Evolutionary conservation across 441 rosid species (phyloP), one percentile per base, ranked within the genome.

Genomic region (Geranium incanum): DNA sequence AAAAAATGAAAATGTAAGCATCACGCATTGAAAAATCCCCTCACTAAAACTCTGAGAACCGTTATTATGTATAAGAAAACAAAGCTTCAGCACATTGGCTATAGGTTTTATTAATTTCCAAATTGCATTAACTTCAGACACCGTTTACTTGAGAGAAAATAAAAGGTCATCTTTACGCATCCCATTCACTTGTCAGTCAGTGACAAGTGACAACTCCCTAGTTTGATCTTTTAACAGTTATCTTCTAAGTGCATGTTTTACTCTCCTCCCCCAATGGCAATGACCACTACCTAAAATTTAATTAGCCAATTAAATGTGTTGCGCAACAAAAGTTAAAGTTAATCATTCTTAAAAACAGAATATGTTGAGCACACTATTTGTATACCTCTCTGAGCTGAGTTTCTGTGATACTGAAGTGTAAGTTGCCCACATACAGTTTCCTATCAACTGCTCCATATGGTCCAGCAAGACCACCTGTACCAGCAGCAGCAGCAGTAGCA

Each of bases 371-470:
- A 28, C 33, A 3, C 4, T 16, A 71, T 41, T 50, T 43, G n/a
- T 43, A 16, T 76, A 92, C 98, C 87, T 90, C 89, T 87, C 93
- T 88, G 74, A 93, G 95, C 84, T 93, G 97, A 78, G 84, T 67
- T 75, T 93, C 98, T 64, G 95, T 83, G 93, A 93, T 91, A 83
- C 88, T 89, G 76, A 93, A 93, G 76, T 93, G 98, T 78, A 93
- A 76, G 78, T 91, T 93, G 67, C 98, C 98, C 71, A 93, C 98
- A 68, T 90, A 89, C 36, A 93, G 82, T 75, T 93, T 93, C 81
- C 98, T 85, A 78, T 93, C 98, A 50, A 85, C 85, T 18, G 91
- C 88, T 66, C 93, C 93, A 81, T 78, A 86, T 50, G 92, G 92
- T 70, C 96, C 96, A 36, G 84, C 70, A 75, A 81, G 78, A 36